These are phyloP conservation scores for Chionographis japonica DNA, from an alignment of 106 monocot species.

Conservation along the genomic window DNA sequence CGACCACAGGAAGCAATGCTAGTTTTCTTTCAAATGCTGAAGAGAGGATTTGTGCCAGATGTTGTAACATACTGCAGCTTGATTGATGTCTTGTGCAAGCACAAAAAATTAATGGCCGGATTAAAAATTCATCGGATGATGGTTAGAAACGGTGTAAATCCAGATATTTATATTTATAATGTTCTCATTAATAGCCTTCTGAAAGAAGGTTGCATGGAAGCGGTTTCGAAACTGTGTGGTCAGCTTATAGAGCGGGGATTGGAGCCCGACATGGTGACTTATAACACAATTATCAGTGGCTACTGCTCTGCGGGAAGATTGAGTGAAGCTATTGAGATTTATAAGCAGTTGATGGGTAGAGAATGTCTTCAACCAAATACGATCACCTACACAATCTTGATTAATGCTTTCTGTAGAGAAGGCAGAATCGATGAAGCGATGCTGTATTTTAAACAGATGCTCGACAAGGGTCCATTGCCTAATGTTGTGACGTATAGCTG, in stretches of 20 bases:
- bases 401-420: slow-evolving; percentile 50
- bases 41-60: slow-evolving; percentile 28
- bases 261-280: slow-evolving; percentile 38
- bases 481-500: slow-evolving; percentile 52
- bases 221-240: slow-evolving; percentile 17
- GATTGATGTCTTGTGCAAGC: slow-evolving; percentile 43
- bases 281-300: slow-evolving; percentile 47
- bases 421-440: slow-evolving; percentile 45
- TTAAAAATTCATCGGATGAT: slow-evolving; percentile 38
- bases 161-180: slow-evolving; percentile 46
- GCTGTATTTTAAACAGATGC: slow-evolving; percentile 35
- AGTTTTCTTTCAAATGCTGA: slow-evolving; percentile 48
- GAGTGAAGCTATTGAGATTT: slow-evolving; percentile 29
- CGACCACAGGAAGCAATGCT: slow-evolving; percentile 23
- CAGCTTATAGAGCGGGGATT: slow-evolving; percentile 13
- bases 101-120: slow-evolving; percentile 15
- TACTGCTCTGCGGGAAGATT: slow-evolving; percentile 20
- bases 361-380: slow-evolving; percentile 31
- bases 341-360: slow-evolving; percentile 15
- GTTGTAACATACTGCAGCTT: slow-evolving; percentile 33
- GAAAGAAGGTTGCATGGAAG: slow-evolving; percentile 16
- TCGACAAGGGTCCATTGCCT: slow-evolving; percentile 23
- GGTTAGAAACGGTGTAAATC: slow-evolving; percentile 22
- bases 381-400: slow-evolving; percentile 48
- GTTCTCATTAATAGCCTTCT: slow-evolving; percentile 42